Percentiles rank a stretch among this genome's conserved stretches.
Evolutionary conservation across 179 eudicot genomes (phyloP).

Genomic region (Silene coronaria): DNA sequence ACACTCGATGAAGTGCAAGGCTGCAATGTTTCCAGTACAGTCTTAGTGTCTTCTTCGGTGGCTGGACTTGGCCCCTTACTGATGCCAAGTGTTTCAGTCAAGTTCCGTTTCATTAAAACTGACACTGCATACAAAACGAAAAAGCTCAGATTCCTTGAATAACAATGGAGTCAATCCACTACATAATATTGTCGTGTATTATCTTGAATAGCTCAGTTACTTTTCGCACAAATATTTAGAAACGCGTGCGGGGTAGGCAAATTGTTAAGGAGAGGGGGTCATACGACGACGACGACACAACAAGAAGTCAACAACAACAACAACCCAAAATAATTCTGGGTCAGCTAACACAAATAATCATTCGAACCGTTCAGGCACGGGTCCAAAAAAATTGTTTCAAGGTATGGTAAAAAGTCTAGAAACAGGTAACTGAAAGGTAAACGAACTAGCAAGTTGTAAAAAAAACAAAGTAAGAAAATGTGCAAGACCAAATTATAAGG

Average conservation of each 20-base stretch:
- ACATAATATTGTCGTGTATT: not conserved
- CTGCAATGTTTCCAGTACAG: constrained; percentile 21
- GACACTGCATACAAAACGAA: constrained; percentile 51
- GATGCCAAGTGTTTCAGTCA: constrained; percentile 34
- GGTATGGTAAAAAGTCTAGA: too few relatives aligned
- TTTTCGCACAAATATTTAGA: not conserved
- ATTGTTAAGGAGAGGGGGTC: not conserved
- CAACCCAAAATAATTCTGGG: too few relatives aligned
- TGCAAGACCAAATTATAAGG: too few relatives aligned
- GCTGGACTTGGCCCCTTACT: constrained; percentile 28
- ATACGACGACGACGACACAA: too few relatives aligned
- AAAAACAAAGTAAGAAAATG: too few relatives aligned
- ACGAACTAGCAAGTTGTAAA: too few relatives aligned
- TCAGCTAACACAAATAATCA: too few relatives aligned
- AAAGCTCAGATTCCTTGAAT: not conserved
- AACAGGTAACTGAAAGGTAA: too few relatives aligned
- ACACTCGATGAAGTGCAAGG: constrained; percentile 23
- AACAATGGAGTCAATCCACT: not conserved
- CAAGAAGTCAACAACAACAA: too few relatives aligned
- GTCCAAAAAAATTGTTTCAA: too few relatives aligned
- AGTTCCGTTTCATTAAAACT: constrained; percentile 55
- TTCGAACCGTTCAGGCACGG: too few relatives aligned
- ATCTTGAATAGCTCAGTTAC: not conserved
- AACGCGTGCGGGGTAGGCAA: not conserved
- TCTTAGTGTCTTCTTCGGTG: constrained; percentile 20